phyloP scores from a whole-genome alignment of 352 stramenopile species.

The Globisporangium paroecandrum region DNA sequence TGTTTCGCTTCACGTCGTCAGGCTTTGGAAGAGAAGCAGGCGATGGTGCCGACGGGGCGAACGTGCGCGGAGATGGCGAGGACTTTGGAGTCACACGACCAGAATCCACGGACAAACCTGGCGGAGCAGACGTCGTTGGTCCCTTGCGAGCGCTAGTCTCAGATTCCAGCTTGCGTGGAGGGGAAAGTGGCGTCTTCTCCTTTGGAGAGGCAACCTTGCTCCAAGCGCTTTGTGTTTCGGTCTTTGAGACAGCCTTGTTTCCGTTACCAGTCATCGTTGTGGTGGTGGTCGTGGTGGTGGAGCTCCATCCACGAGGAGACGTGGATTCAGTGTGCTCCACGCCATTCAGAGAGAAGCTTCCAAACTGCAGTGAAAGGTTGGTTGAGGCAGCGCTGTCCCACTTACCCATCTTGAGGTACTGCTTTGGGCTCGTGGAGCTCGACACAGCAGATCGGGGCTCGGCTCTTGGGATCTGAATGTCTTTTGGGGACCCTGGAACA shows the following conservation, averaged over 20 bases:
- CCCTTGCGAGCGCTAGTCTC: constrained; percentile 18
- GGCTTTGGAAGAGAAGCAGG: constrained; percentile 84
- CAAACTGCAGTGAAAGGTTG: constrained; percentile 84
- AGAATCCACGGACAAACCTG: constrained; percentile 66
- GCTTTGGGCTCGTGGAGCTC: constrained; percentile 47
- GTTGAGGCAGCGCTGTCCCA: constrained; percentile 67
- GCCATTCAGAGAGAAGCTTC: constrained; percentile 81
- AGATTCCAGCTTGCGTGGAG: constrained; percentile 38
- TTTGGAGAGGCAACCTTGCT: constrained; percentile 54
- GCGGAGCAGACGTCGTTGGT: constrained; percentile 53
- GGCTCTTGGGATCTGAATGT: constrained; percentile 45
- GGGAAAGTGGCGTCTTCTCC: constrained; percentile 60
- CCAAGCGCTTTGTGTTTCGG: constrained; percentile 58
- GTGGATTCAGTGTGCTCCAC: constrained; percentile 52
- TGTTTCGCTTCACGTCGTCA: constrained; percentile 78
- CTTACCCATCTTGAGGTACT: constrained; percentile 83
- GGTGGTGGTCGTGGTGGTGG: constrained; percentile 40
- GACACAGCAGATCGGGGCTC: constrained; percentile 29
- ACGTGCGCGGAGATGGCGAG: constrained; percentile 55
- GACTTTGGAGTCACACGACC: constrained; percentile 66
- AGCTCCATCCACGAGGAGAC: constrained; percentile 62
- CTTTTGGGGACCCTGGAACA: constrained; percentile 62
- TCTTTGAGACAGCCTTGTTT: constrained; percentile 40
- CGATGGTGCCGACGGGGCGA: constrained; percentile 71
- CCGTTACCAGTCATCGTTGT: constrained; percentile 35